phyloP scores from a whole-genome alignment of 495 filamentous ascomycete species.

The Aspergillus ellipticus region DNA sequence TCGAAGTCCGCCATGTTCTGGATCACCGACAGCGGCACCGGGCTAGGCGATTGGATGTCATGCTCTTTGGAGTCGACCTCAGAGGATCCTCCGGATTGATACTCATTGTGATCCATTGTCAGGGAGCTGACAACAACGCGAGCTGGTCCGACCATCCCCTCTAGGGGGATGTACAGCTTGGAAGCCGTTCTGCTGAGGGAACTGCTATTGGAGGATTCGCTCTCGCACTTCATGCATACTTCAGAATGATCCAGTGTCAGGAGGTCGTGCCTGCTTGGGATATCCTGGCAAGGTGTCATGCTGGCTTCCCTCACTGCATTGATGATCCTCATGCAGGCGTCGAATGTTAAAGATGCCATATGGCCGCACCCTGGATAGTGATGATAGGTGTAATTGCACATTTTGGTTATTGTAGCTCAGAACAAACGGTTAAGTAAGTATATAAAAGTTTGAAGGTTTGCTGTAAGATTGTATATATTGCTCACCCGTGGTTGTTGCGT shows the following conservation, averaged over 20 bases:
- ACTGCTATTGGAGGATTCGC: not conserved
- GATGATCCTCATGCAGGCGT: constrained; percentile 22
- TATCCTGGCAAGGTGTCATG: not conserved
- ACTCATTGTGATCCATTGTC: no score
- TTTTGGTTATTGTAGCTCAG: constrained; percentile 1
- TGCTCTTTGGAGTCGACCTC: no score
- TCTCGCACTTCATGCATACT: not conserved
- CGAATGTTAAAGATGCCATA: constrained; percentile 25
- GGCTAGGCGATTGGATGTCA: no score
- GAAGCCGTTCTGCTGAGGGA: no score
- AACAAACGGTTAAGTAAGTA: not conserved
- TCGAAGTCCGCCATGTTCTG: no score
- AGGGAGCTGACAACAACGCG: not conserved
- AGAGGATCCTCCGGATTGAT: no score
- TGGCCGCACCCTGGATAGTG: constrained; percentile 29
- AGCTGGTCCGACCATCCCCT: not conserved
- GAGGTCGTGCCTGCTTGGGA: not conserved
- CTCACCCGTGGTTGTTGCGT: no score
- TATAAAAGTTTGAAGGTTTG: not conserved
- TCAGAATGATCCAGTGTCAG: not conserved
- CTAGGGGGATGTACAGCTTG: not conserved
- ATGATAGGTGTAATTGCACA: constrained; percentile 29
- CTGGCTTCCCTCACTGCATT: constrained; percentile 14
- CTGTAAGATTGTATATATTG: not conserved
- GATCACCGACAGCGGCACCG: no score